Base-by-base conservation (phyloP, 371 early-diverging fungal species). In the Mucor ambiguus region DNA sequence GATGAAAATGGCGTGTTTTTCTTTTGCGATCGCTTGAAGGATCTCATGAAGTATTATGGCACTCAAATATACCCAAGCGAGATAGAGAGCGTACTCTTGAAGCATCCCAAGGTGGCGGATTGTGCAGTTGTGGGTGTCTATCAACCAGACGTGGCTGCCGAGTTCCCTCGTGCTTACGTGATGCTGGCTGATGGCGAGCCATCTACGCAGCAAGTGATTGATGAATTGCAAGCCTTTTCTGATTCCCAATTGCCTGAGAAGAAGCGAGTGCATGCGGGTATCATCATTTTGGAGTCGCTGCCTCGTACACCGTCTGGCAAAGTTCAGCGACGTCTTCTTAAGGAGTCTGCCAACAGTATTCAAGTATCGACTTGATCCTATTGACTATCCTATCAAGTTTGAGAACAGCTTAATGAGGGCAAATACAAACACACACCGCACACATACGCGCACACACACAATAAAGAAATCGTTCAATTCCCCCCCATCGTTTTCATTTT, bases 191-290 rank as follows among this genome's bases (percentile, higher is more conserved):
- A 60, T 4, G 57, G 79, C 20, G 66, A 71, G 55, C 61, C 57
- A 1, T 56, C 60, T 8, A 56, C 24, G 0, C 28, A 38, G 12
- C 26, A 63, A 24, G 1, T 10, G 8, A 32, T 48, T 32, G 18
- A 48, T 4, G 82, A 79, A n/a, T 57, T 63, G 22, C 64, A 71
- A 38, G 85, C 87, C 26, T 73, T 93, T 16, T 57, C 73, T 32
- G 67, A 71, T 18, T 91, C 82, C 79, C 71, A 79, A 16, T 84
- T 92, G 3, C 89, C 91, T 4, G 75, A 81, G 11, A 82, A 89
- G 76, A 93, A 93, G 74, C 75, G 79, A 29, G 66, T 95, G 57
- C 76, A 91, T 18, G 95, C 93, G 6, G 95, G 94, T 0, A 79
- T 91, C 22, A 72, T 71, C 10, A 79, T 92, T 64, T 73, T 88